A percentile compares a stretch with the other conserved stretches of the same genome.
phyloP scores from a whole-genome alignment of 164 flowering plant species.

The Nymphaea thermarum region DNA sequence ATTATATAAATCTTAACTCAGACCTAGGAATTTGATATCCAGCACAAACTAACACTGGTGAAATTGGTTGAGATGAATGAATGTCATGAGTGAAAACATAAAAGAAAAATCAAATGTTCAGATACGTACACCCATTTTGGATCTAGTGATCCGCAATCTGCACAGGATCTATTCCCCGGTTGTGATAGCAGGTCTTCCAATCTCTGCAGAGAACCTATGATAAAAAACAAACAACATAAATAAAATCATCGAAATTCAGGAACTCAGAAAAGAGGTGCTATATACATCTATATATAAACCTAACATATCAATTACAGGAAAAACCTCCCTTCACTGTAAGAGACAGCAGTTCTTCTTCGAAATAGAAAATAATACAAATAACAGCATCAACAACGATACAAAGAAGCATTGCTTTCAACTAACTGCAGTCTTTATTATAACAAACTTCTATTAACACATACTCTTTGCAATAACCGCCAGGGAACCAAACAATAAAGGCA shows the following conservation, averaged over 20 bases:
- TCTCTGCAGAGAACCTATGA: constrained; percentile 40
- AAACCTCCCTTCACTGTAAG: neutral
- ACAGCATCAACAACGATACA: too few relatives aligned
- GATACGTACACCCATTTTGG: constrained; percentile 98
- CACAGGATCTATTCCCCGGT: constrained; percentile 58
- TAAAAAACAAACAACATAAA: neutral
- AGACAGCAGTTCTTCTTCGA: too few relatives aligned
- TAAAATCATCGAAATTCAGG: neutral
- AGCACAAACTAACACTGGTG: neutral
- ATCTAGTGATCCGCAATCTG: constrained; percentile 91
- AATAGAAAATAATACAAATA: too few relatives aligned
- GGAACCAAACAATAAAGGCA: too few relatives aligned
- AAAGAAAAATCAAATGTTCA: neutral
- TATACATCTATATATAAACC: too few relatives aligned
- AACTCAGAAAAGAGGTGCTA: neutral
- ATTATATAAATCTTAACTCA: too few relatives aligned
- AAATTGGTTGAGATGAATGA: neutral
- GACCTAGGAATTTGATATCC: neutral
- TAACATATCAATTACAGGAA: neutral
- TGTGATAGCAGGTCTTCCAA: constrained; percentile 40
- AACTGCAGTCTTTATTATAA: too few relatives aligned
- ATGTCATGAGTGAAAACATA: neutral
- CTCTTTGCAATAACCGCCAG: too few relatives aligned
- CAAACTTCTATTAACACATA: too few relatives aligned
- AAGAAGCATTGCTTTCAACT: too few relatives aligned